Evolutionary conservation across 2,329 filamentous ascomycete genomes (phyloP).

Genomic region (Phaeophleospora eucalypticola): DNA sequence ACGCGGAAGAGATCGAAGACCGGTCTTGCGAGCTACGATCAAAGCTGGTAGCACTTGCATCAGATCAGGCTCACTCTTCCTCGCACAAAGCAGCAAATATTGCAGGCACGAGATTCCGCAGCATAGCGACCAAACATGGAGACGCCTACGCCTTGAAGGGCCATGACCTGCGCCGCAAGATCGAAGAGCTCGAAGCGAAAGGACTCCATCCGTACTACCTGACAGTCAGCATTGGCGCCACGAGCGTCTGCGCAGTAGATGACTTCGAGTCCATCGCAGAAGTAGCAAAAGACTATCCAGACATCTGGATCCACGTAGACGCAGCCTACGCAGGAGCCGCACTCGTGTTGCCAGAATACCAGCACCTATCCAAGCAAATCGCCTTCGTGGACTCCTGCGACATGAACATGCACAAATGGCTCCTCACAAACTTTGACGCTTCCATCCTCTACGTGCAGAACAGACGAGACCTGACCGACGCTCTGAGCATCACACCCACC

Average conservation of each 20-base stretch:
- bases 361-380: slow-evolving; percentile 61
- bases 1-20: slow-evolving; percentile 61
- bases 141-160: slow-evolving; percentile 70
- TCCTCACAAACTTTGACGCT: slow-evolving; percentile 87
- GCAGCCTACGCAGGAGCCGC: slow-evolving; percentile 88
- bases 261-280: slow-evolving; percentile 67
- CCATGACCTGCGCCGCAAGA: slow-evolving; percentile 53
- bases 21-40: slow-evolving; percentile 62
- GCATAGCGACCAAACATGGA: slow-evolving; percentile 59
- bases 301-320: slow-evolving; percentile 89
- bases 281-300: slow-evolving; percentile 50
- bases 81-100: slow-evolving; percentile 86
- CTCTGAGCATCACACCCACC: slow-evolving; percentile 71
- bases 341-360: slow-evolving; percentile 75
- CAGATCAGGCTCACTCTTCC: slow-evolving; percentile 74
- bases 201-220: slow-evolving; percentile 83
- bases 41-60: slow-evolving; percentile 74
- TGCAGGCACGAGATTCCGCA: slow-evolving; percentile 74
- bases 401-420: slow-evolving; percentile 97
- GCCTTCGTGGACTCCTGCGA: slow-evolving; percentile 79
- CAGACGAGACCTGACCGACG: slow-evolving; percentile 70
- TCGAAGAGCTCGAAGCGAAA: slow-evolving; percentile 62
- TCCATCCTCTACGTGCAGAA: slow-evolving; percentile 76
- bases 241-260: slow-evolving; percentile 82
- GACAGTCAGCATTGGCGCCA: slow-evolving; percentile 79